Percentiles rank a stretch among this genome's conserved stretches.
These are phyloP conservation scores for Dioscorea dumetorum DNA, from an alignment of 106 monocot species.

Conservation along the genomic window DNA sequence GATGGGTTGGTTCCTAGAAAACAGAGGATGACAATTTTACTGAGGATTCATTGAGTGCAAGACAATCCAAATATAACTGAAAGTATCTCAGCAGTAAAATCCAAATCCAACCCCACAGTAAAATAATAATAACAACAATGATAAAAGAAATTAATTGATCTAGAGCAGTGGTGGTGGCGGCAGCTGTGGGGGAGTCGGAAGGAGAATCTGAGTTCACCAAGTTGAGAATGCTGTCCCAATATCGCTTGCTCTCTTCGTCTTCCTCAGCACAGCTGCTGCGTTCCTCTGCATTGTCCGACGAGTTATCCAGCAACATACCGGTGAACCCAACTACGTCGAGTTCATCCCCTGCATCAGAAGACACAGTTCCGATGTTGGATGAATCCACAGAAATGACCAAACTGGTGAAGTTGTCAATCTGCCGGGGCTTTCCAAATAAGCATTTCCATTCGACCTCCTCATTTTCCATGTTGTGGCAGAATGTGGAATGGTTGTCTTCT, in stretches of 20 bases:
- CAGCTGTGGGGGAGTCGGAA: slow-evolving; percentile 7
- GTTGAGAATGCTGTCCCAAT: slow-evolving; percentile 58
- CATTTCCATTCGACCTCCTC: slow-evolving; percentile 32
- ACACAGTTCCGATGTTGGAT: neutral
- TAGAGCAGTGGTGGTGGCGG: slow-evolving; percentile 17
- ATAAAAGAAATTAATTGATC: neutral
- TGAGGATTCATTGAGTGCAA: too few relatives aligned
- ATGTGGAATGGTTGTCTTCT: neutral
- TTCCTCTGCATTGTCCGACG: neutral
- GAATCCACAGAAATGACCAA: neutral
- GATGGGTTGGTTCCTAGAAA: too few relatives aligned
- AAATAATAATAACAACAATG: too few relatives aligned
- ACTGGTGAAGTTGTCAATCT: too few relatives aligned
- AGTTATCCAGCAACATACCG: slow-evolving; percentile 37
- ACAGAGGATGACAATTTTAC: too few relatives aligned
- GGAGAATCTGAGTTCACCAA: slow-evolving; percentile 37
- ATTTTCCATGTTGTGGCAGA: neutral
- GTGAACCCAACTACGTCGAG: slow-evolving; percentile 21
- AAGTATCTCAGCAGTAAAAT: too few relatives aligned
- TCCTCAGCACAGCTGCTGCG: slow-evolving; percentile 12
- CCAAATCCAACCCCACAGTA: too few relatives aligned
- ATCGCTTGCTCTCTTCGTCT: slow-evolving; percentile 26
- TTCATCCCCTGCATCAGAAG: neutral
- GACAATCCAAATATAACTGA: too few relatives aligned
- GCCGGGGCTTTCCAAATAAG: slow-evolving; percentile 8